Conservation (phyloP, 306 rosid genomes). For the Vachellia pachyceras region DNA sequence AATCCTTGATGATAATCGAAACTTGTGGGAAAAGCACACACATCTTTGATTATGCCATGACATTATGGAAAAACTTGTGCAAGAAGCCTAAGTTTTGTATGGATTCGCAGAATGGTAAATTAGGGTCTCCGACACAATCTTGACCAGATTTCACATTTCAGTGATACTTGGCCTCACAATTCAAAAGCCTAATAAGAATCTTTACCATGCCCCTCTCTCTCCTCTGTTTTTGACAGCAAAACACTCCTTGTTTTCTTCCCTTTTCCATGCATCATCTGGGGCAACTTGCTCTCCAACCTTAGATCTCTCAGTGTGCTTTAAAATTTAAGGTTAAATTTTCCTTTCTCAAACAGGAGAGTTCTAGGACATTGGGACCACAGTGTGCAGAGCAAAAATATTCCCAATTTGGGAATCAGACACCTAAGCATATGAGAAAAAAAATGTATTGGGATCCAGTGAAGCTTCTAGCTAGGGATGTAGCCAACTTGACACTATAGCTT, state of each 20-base stretch:
- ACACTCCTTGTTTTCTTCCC: slow-evolving; percentile 39
- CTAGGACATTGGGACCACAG: slow-evolving; percentile 47
- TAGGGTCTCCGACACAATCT: slow-evolving; percentile 19
- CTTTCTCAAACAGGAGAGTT: slow-evolving; percentile 49
- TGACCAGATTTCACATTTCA: slow-evolving; percentile 43
- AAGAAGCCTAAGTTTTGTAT: slow-evolving; percentile 18
- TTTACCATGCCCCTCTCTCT: slow-evolving; percentile 25
- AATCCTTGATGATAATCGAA: slow-evolving; percentile 12
- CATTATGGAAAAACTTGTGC: background rate
- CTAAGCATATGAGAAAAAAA: slow-evolving; percentile 30
- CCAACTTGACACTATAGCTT: slow-evolving; percentile 36
- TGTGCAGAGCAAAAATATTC: slow-evolving; percentile 30
- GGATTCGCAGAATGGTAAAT: slow-evolving; percentile 38
- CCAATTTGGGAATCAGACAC: slow-evolving; percentile 44
- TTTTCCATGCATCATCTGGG: slow-evolving; percentile 54
- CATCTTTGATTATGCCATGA: slow-evolving; percentile 14
- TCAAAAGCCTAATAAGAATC: slow-evolving; percentile 21
- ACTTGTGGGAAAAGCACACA: slow-evolving; percentile 19
- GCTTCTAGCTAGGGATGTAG: slow-evolving; percentile 48
- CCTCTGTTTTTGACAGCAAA: slow-evolving; percentile 26
- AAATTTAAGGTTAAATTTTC: slow-evolving; percentile 50
- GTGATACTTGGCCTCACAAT: slow-evolving; percentile 38
- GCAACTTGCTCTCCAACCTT: slow-evolving; percentile 41
- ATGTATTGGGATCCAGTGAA: slow-evolving; percentile 38
- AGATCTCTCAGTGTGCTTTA: slow-evolving; percentile 27